phyloP scores from a whole-genome alignment of 768 basidiomycete genomes.

The Hygrocybe punicea region DNA sequence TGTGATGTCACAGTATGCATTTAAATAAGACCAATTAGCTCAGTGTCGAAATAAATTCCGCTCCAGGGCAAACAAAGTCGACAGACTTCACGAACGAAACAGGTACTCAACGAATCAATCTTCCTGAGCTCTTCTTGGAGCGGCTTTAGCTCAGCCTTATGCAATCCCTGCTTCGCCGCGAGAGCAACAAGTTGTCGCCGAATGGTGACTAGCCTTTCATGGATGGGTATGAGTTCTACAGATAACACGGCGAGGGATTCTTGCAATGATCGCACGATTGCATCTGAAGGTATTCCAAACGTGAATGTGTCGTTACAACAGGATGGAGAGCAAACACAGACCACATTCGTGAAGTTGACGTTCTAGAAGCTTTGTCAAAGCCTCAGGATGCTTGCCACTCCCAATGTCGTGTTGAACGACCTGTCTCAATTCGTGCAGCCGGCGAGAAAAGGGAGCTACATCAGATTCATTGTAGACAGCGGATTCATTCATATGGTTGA shows the following conservation, averaged over 20 bases:
- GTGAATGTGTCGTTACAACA: not conserved
- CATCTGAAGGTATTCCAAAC: constrained; percentile 45
- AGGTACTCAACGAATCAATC: constrained; percentile 89
- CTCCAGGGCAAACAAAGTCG: not conserved
- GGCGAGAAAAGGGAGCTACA: constrained; percentile 80
- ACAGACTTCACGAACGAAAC: constrained; percentile 27
- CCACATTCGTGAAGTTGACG: constrained; percentile 91
- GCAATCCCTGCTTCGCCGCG: constrained; percentile 80
- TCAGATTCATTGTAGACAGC: constrained; percentile 91
- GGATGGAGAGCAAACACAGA: constrained; percentile 40
- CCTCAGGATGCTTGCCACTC: constrained; percentile 76
- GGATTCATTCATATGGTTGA: constrained; percentile 94
- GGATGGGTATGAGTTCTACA: constrained; percentile 84
- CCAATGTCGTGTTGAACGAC: constrained; percentile 84
- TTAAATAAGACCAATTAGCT: constrained; percentile 13
- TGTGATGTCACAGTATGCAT: constrained; percentile 1
- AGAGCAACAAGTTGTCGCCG: constrained; percentile 86
- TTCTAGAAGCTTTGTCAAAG: constrained; percentile 85
- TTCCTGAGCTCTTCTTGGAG: constrained; percentile 89
- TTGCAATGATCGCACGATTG: constrained; percentile 71
- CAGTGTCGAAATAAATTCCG: not conserved
- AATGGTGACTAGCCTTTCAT: constrained; percentile 82
- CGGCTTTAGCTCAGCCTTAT: constrained; percentile 85
- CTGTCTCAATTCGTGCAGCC: constrained; percentile 75
- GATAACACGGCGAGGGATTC: constrained; percentile 85